Base-by-base conservation (phyloP, 176 grass and related monocot species). In the Cenchrus fungigraminus region DNA sequence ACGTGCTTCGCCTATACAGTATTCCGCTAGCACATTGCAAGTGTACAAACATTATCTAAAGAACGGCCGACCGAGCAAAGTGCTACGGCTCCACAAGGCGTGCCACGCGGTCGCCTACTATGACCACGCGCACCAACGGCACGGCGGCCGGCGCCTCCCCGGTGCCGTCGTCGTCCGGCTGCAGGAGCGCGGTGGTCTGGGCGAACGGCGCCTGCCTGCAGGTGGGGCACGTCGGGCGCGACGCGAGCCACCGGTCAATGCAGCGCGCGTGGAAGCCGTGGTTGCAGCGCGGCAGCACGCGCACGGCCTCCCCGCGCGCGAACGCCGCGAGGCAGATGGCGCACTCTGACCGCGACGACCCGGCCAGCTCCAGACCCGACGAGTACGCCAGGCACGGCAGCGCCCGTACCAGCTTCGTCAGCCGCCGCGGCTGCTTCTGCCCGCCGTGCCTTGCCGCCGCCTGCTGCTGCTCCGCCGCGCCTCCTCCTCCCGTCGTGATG, bases 311-410 rank as follows among this genome's bases (percentile, higher is more conserved):
- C 9, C 93, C 93, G 17, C 19, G 82, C 37, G 11, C 84, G 82
- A 95, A 92, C 91, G 92, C 87, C 1, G 91, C 84, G 77, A 98
- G 89, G 84, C 95, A 98, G 65, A 95, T 95, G 62, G 89, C 84
- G 80, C 95, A 98, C 89, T 95, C 89, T 10, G 65, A 65, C 28
- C 69, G 83, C 53, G 89, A 77, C 44, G 87, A 86, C 4, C 89
- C 89, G 3, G 83, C 83, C 79, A 93, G 64, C 74, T 89, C 67
- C 9, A 91, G 67, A 43, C 37, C 86, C 5, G 79, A 42, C 8
- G 85, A 82, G 83, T 91, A 97, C 7, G 71, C 78, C 56, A 83
- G 29, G 12, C 62, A 73, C 9, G 89, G 87, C 17, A 97, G 70
- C n/a, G 68, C 81, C 42, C 15, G 68, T 8, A 34, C 76, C 67